Evolutionary conservation across 75 land plant species (phyloP).

Genomic region (Larix kaempferi): DNA sequence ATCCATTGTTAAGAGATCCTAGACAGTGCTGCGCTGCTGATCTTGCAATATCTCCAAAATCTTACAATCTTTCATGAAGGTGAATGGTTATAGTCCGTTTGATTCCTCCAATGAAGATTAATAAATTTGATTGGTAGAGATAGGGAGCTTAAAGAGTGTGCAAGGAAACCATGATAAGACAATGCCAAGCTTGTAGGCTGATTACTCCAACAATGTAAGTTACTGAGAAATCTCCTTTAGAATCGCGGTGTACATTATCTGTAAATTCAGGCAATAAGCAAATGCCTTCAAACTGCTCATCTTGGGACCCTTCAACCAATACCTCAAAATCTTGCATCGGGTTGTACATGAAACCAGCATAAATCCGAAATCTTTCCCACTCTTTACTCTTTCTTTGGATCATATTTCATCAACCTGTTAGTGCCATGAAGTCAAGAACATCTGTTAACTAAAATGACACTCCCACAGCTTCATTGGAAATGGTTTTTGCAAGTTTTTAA

Average conservation of each 20-base stretch:
- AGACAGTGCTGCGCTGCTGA: slow-evolving; percentile 19
- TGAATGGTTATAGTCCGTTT: slow-evolving; percentile 27
- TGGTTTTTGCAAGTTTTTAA: slow-evolving; percentile 53
- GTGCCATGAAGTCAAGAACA: too few species aligned
- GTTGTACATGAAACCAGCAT: too few species aligned
- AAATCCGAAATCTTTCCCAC: slow-evolving; percentile 50
- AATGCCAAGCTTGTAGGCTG: slow-evolving; percentile 15
- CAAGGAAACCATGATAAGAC: slow-evolving; percentile 16
- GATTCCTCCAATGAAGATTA: slow-evolving; percentile 10
- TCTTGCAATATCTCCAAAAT: slow-evolving; percentile 45
- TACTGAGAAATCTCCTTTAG: slow-evolving; percentile 69
- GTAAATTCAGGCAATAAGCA: slow-evolving; percentile 58
- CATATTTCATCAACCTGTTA: slow-evolving; percentile 60
- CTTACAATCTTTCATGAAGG: slow-evolving; percentile 38
- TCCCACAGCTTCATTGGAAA: slow-evolving; percentile 62
- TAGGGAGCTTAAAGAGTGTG: slow-evolving; percentile 22
- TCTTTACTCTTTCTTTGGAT: too few species aligned
- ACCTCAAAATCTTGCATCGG: slow-evolving; percentile 40
- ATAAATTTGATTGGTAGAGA: slow-evolving; percentile 12
- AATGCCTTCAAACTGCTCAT: slow-evolving; percentile 42
- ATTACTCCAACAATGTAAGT: slow-evolving; percentile 48
- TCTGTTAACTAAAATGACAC: too few species aligned
- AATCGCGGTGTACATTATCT: slow-evolving; percentile 57
- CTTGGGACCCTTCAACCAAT: slow-evolving; percentile 60
- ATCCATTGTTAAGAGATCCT: slow-evolving; percentile 67